Base-by-base conservation (phyloP, 2,329 filamentous ascomycete species). In the Fusarium scirpi region DNA sequence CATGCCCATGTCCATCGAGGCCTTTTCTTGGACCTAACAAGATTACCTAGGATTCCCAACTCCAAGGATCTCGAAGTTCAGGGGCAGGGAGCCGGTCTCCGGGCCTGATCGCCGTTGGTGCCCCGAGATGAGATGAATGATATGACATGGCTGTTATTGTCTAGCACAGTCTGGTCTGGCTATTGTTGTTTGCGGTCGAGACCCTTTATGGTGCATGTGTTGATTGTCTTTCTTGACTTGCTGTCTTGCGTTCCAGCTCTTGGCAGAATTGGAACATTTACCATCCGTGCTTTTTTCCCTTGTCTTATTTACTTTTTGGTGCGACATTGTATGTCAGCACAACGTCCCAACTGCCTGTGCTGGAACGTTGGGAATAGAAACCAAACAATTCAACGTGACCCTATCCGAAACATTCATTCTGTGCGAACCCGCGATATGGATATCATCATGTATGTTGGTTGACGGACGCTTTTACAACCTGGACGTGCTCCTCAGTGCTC, bases 81-180 rank as follows among this genome's bases (percentile, higher is more conserved):
- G 69, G 62, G 62, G 61, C 49, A 47, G 16, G 56, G 54, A 44
- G 60, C 53, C 47, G 51, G 47, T 55, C 56, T 58, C 59, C 62
- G 46, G 62, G 49, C 54, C 58, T 48, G 54, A 63, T 71, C 67
- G 47, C 67, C 64, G 52, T 25, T 52, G 22, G 49, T 51, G 43
- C 60, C 60, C 66, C 63, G 63, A 69, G 51, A 71, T 68, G 58
- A 38, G 57, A 51, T 66, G 24, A 46, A 54, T 51, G 55, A 32
- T 65, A 64, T 61, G 58, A 24, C 53, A 46, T 53, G 27, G 40
- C 46, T 58, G 41, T 48, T 58, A 40, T 55, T 49, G 62, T 66
- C 43, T n/a, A 40, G 32, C 22, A 24, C 22, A 24, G 15, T 38
- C 34, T 38, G 34, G 10, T 38, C 20, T 51, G 16, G 22, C 18